A percentile compares a stretch with the other conserved stretches of the same genome.
Evolutionary conservation across 2,329 filamentous ascomycete genomes (phyloP).

Genomic region (Calonectria honghensis): DNA sequence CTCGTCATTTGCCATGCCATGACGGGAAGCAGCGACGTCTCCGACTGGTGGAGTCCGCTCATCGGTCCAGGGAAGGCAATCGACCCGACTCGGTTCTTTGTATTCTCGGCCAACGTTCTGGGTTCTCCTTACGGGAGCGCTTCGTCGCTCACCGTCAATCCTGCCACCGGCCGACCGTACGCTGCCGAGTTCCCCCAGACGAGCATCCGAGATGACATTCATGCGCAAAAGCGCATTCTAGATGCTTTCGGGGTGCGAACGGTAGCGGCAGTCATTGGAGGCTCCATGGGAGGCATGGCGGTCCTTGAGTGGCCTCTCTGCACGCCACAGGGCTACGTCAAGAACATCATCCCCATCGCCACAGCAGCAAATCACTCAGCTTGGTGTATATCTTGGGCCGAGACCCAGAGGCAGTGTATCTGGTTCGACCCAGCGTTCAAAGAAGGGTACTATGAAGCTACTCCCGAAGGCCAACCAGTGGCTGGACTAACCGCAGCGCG

Average conservation of each 20-base stretch:
- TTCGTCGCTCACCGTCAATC: constrained; percentile 28
- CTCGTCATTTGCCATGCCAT: constrained; percentile 38
- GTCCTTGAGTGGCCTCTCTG: constrained; percentile 29
- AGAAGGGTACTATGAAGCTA: constrained; percentile 31
- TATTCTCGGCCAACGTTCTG: constrained; percentile 29
- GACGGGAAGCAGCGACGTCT: constrained; percentile 30
- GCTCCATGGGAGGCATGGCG: constrained; percentile 36
- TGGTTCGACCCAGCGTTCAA: constrained; percentile 26
- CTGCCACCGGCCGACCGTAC: constrained; percentile 15
- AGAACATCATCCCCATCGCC: constrained; percentile 31
- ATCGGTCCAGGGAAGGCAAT: constrained; percentile 36
- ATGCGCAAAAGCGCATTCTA: constrained; percentile 10
- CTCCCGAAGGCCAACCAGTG: not conserved
- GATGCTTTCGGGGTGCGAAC: constrained; percentile 18
- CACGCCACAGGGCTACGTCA: constrained; percentile 9
- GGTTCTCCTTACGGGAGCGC: constrained; percentile 34
- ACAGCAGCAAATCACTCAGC: constrained; percentile 28
- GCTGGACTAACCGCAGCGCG: constrained; percentile 29
- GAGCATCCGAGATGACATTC: constrained; percentile 31
- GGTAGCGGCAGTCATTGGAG: constrained; percentile 30
- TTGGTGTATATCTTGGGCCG: constrained; percentile 36
- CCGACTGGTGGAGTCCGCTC: constrained; percentile 35
- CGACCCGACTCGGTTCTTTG: constrained; percentile 28
- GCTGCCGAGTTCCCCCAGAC: constrained; percentile 29
- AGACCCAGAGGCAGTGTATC: constrained; percentile 30